These are phyloP conservation scores for Globisporangium polare DNA, from an alignment of 352 stramenopile genomes.

Conservation along the genomic window DNA sequence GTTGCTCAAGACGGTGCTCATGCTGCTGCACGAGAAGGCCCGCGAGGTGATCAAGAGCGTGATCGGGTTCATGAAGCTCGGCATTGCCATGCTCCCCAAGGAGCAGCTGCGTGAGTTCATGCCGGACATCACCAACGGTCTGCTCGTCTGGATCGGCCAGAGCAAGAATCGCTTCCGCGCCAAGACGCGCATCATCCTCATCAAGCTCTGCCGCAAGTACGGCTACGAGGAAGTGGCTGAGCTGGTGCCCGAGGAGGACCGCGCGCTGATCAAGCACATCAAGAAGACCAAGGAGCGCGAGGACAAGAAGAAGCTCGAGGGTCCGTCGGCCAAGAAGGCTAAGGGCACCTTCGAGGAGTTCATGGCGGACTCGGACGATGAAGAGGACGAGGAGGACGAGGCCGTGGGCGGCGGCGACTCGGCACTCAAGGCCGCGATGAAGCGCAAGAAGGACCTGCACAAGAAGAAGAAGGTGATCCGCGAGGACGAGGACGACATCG, in stretches of 20 bases:
- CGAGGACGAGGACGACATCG: constrained; percentile 85
- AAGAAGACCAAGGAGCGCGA: constrained; percentile 93
- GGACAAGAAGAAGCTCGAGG: constrained; percentile 84
- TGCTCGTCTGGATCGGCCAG: constrained; percentile 93
- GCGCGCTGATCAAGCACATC: constrained; percentile 93
- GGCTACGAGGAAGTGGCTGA: constrained; percentile 90
- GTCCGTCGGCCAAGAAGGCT: constrained; percentile 45
- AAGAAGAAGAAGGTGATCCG: constrained; percentile 77
- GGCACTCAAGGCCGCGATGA: constrained; percentile 73
- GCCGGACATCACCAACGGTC: constrained; percentile 88
- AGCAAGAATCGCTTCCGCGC: constrained; percentile 94
- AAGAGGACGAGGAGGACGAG: constrained; percentile 69
- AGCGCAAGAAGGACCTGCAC: constrained; percentile 72
- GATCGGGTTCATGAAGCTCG: constrained; percentile 95
- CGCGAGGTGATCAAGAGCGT: constrained; percentile 96
- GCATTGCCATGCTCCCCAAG: constrained; percentile 88
- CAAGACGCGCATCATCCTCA: constrained; percentile 95
- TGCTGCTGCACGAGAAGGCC: constrained; percentile 92
- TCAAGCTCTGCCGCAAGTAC: constrained; percentile 93
- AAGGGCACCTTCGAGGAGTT: constrained; percentile 70
- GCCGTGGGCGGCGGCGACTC: constrained; percentile 65
- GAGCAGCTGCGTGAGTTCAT: constrained; percentile 90
- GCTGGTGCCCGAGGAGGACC: constrained; percentile 88
- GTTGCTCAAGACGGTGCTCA: constrained; percentile 90
- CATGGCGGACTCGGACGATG: constrained; percentile 78